Evolutionary conservation across 2,329 filamentous ascomycete species (phyloP), one percentile per base, ranked within the genome.

Genomic region (Colletotrichum endophyticum): DNA sequence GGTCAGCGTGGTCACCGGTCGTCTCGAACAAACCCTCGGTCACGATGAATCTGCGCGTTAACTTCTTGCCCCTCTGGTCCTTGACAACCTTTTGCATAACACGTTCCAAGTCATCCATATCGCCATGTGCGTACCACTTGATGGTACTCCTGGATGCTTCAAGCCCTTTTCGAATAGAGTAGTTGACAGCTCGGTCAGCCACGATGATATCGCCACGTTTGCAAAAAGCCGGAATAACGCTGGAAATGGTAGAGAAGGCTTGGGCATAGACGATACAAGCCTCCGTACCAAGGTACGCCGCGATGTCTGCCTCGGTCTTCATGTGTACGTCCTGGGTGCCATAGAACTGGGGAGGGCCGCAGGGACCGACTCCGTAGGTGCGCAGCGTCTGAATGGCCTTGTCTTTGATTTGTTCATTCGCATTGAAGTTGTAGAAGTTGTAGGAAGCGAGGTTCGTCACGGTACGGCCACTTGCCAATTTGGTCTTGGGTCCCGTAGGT

Each of bases 271-370:
- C 93, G 80, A 99, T 99, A 83, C 95, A 98, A 36, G 94, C 93
- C 71, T 96, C 93, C 2, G 95, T 95, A 28, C 97, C 97, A 30
- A 99, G 87, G 83, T 96, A 98, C 12, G 94, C 91, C 28, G 97
- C 96, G 82, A 99, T 96, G 84, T 99, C 96, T 73, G 95, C 92
- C 86, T 99, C 97, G 19, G 95, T 96, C 88, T 98, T 97, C 92
- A 98, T 96, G 85, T 99, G 97, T 62, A 99, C 96, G 86, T 99
- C 97, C 84, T 99, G 96, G 36, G 96, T 99, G 79, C 96, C 97
- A 87, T 99, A 99, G 87, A 99, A 99, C 79, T 98, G 96, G 8
- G 97, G 97, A 22, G 97, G 97, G 25, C 97, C 97, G 84, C 97
- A 99, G 73, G 97, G 96, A 11, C 97, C 98, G 56, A 99, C 98